Evolutionary conservation across 768 basidiomycete species (phyloP).

Genomic region (Pholiota microspora): DNA sequence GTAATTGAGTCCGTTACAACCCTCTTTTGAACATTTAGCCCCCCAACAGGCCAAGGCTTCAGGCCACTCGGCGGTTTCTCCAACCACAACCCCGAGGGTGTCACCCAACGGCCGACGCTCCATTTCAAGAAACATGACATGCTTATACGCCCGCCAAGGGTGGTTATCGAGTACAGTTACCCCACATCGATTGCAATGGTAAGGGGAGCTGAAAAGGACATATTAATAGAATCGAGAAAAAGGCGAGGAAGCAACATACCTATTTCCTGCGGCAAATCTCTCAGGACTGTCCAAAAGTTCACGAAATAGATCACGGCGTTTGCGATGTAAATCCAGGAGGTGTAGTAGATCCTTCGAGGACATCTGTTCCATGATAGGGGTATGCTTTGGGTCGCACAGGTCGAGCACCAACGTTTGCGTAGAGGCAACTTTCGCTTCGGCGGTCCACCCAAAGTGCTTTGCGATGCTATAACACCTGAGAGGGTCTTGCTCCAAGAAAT

Average conservation of each 20-base stretch:
- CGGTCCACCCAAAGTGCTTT: constrained; percentile 60
- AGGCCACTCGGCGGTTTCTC: constrained; percentile 53
- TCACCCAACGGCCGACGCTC: constrained; percentile 61
- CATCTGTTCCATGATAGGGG: constrained; percentile 43
- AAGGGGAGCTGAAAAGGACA: constrained; percentile 25
- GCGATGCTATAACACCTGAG: constrained; percentile 55
- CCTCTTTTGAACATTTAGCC: constrained; percentile 48
- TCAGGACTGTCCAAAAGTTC: constrained; percentile 55
- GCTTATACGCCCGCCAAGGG: constrained; percentile 62
- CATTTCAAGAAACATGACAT: constrained; percentile 54
- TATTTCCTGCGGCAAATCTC: constrained; percentile 53
- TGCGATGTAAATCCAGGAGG: constrained; percentile 56
- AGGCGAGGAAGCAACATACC: constrained; percentile 23
- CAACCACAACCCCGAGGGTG: constrained; percentile 37
- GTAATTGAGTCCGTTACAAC: constrained; percentile 56
- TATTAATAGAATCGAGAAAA: constrained; percentile 8
- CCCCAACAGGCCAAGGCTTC: constrained; percentile 64
- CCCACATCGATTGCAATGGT: constrained; percentile 55
- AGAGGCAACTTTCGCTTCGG: constrained; percentile 56
- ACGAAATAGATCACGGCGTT: constrained; percentile 48
- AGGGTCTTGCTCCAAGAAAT: constrained; percentile 42
- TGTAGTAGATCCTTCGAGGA: constrained; percentile 50
- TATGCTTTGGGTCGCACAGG: constrained; percentile 39
- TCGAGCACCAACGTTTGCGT: constrained; percentile 55
- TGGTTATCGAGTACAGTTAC: constrained; percentile 51